A percentile compares a stretch with the other conserved stretches of the same genome.
phyloP scores from a whole-genome alignment of 2,329 filamentous ascomycete species.

The Arthrobotrys sinensis region DNA sequence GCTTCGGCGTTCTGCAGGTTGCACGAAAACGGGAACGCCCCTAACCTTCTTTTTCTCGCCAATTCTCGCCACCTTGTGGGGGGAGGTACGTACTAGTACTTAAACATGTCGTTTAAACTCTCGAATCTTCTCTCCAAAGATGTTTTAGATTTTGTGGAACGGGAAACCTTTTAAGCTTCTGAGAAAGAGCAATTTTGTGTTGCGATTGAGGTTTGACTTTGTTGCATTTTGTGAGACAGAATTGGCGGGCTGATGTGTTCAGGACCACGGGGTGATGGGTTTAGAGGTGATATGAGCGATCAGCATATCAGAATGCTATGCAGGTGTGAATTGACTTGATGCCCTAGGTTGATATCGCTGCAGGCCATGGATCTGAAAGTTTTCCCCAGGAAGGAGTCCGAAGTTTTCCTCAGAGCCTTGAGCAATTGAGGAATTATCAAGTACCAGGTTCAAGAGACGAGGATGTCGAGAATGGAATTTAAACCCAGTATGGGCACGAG shows the following conservation, averaged over 20 bases:
- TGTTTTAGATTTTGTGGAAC: constrained; percentile 22
- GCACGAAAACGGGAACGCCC: constrained; percentile 49
- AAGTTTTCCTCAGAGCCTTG: background rate
- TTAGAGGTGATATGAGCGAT: constrained; percentile 42
- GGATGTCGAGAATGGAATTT: background rate
- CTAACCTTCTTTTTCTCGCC: constrained; percentile 16
- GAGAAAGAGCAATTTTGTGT: constrained; percentile 23
- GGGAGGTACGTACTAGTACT: constrained; percentile 3
- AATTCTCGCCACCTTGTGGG: constrained; percentile 32
- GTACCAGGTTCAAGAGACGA: background rate
- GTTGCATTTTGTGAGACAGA: constrained; percentile 37
- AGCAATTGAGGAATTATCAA: background rate
- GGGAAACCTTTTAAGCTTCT: constrained; percentile 1
- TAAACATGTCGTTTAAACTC: constrained; percentile 14
- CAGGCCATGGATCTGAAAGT: constrained; percentile 4
- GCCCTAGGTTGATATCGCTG: background rate
- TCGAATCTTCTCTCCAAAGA: constrained; percentile 21
- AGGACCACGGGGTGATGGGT: constrained; percentile 14
- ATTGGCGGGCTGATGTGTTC: constrained; percentile 1
- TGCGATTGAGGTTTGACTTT: constrained; percentile 31
- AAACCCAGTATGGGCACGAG: background rate
- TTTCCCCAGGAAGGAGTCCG: background rate
- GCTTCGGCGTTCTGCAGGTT: constrained; percentile 16
- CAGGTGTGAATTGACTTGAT: background rate
- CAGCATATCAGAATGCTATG: background rate